Evolutionary conservation across 202 grass and related monocot species (phyloP), one percentile per base, ranked within the genome.

Genomic region (Panicum virgatum): DNA sequence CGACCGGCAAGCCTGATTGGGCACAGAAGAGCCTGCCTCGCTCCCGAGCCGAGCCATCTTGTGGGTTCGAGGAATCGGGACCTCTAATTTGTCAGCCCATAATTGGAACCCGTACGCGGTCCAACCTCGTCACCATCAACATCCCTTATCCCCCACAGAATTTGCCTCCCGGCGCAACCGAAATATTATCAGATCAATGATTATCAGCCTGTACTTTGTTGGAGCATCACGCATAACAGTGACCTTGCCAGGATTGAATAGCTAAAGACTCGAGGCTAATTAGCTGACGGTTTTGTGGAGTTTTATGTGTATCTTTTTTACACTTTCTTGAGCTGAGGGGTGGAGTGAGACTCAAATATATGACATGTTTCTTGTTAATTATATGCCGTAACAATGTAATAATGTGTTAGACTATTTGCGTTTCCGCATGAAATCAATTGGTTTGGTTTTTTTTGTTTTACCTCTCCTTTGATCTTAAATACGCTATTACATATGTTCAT

Each of bases 51-150:
- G 51, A 26, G 29, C 59, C 83, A 65, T 85, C 32, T 53, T 68
- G 25, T 37, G 53, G 68, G 30, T 72, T 76, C 69, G 67, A 86
- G 66, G 68, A 38, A 46, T 23, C 7, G 20, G 70, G 69, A 80
- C 80, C 77, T 80, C n/a, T n/a, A n/a, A n/a, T 80, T 59, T 75
- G 63, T 38, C 61, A 60, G 48, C 69, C 3, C 60, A 67, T 75
- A 38, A 80, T 64, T 66, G 50, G 61, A 73, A 29, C 36, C 80
- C 57, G 22, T 58, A 71, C 69, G 39, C 75, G 77, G 76, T 75
- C 84, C 68, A 79, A n/a, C 25, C 68, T 86, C 26, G 60, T 48
- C 20, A 20, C 43, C 36, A 75, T 80, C 69, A 59, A 38, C 76
- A 45, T 43, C 13, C 8, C 45, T 25, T 18, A 37, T 5, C 7